Conservation (phyloP, 2,329 filamentous ascomycete species). For the Tolypocladium pustulatum region DNA sequence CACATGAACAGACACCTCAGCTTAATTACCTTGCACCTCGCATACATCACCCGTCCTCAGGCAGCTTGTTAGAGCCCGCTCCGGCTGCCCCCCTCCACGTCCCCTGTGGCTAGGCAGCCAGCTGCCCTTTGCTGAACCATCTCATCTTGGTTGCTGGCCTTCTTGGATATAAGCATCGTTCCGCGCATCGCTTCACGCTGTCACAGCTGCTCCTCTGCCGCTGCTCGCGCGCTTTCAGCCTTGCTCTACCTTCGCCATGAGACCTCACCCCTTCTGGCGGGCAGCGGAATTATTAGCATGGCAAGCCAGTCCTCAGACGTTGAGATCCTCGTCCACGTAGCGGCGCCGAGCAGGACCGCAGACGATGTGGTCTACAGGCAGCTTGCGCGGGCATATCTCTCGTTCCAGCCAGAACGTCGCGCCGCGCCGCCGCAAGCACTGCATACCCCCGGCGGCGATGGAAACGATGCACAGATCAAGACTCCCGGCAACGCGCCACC, state of each 20-base stretch:
- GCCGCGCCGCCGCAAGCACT: background rate
- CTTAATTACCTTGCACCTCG: background rate
- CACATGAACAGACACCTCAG: background rate
- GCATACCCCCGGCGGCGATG: background rate
- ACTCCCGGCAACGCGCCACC: background rate
- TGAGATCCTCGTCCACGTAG: constrained; percentile 46
- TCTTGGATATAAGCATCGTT: background rate
- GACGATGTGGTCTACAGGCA: constrained; percentile 39
- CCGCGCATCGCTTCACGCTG: too few relatives aligned
- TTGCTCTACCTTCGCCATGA: constrained; percentile 1
- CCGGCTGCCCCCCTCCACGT: background rate
- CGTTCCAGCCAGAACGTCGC: constrained; percentile 26
- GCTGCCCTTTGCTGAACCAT: background rate
- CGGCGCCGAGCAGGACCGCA: constrained; percentile 34
- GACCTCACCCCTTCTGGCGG: background rate
- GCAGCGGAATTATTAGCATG: constrained; percentile 10
- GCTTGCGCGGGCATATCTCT: constrained; percentile 40
- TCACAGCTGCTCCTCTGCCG: background rate
- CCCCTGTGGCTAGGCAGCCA: background rate
- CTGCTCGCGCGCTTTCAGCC: background rate
- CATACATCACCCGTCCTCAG: background rate
- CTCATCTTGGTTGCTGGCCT: background rate
- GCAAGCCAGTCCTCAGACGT: constrained; percentile 18
- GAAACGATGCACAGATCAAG: background rate
- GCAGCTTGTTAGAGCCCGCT: background rate